These are phyloP conservation scores for Mycothermus thermophilus DNA, from an alignment of 495 filamentous ascomycete species.

Conservation along the genomic window DNA sequence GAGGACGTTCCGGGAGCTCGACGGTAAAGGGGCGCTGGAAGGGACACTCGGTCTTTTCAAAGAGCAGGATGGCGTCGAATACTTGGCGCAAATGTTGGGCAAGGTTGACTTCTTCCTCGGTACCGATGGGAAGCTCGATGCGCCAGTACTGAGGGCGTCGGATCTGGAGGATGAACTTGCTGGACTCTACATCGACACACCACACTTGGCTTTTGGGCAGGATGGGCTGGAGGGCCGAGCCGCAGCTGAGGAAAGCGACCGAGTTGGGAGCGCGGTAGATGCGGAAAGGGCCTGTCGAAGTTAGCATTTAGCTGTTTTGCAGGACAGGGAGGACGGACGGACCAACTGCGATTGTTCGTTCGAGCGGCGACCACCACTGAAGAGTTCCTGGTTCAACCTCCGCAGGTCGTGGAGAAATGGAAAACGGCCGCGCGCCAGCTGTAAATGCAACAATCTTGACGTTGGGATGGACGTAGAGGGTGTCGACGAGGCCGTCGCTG, in stretches of 20 bases:
- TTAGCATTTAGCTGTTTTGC: neutral
- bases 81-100: constrained; percentile 54
- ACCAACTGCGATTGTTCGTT: constrained; percentile 72
- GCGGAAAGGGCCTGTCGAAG: constrained; percentile 48
- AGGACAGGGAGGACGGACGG: constrained; percentile 12
- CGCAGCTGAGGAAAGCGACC: constrained; percentile 75
- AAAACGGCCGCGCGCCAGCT: constrained; percentile 31
- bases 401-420: constrained; percentile 24
- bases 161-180: constrained; percentile 69
- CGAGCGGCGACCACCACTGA: constrained; percentile 59
- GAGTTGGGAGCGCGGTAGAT: constrained; percentile 71
- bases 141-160: constrained; percentile 71
- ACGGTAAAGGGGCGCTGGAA: constrained; percentile 66
- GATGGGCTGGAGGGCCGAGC: constrained; percentile 65
- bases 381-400: constrained; percentile 42
- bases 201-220: constrained; percentile 80
- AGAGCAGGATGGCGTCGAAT: constrained; percentile 57
- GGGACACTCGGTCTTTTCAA: constrained; percentile 77
- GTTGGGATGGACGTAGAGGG: constrained; percentile 54
- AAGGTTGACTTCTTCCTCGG: constrained; percentile 42
- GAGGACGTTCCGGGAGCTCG: constrained; percentile 54
- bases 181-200: constrained; percentile 72
- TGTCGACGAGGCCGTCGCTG: constrained; percentile 40
- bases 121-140: constrained; percentile 61
- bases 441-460: constrained; percentile 53